These are phyloP conservation scores for Pholiota microspora DNA, from an alignment of 768 basidiomycete species.

Conservation along the genomic window DNA sequence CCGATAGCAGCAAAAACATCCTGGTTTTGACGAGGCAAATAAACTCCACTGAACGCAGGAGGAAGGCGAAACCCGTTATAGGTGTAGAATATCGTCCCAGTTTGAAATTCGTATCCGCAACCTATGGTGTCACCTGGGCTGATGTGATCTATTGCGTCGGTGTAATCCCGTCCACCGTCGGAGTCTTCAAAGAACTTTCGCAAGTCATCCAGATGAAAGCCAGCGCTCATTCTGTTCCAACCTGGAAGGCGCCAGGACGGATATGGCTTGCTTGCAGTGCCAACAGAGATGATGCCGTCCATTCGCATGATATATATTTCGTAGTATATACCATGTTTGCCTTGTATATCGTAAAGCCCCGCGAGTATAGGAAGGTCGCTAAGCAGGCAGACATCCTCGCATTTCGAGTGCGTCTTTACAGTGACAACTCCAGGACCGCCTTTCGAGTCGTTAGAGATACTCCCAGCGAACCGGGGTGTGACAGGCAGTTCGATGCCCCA, in stretches of 20 bases:
- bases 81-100: conserved; percentile 59
- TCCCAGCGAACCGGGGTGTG: conserved; percentile 43
- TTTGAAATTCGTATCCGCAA: conserved; percentile 59
- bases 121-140: conserved; percentile 53
- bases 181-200: conserved; percentile 73
- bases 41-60: conserved; percentile 57
- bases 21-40: conserved; percentile 44
- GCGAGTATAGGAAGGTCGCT: conserved; percentile 61
- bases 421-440: conserved; percentile 30
- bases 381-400: conserved; percentile 51
- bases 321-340: conserved; percentile 60
- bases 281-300: conserved; percentile 60
- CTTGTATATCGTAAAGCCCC: conserved; percentile 56
- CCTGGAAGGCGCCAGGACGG: conserved; percentile 67
- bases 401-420: conserved; percentile 40
- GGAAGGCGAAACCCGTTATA: conserved; percentile 57
- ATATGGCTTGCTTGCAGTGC: conserved; percentile 64
- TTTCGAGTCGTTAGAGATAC: conserved; percentile 37
- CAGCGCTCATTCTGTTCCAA: conserved; percentile 68
- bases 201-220: conserved; percentile 67
- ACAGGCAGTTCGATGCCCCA: conserved; percentile 51
- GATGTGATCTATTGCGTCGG: conserved; percentile 27
- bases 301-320: conserved; percentile 56
- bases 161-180: conserved; percentile 61
- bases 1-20: conserved; percentile 71